Evolutionary conservation across 306 rosid genomes (phyloP), one percentile per base, ranked within the genome.

Genomic region (Trifolium subterraneum): DNA sequence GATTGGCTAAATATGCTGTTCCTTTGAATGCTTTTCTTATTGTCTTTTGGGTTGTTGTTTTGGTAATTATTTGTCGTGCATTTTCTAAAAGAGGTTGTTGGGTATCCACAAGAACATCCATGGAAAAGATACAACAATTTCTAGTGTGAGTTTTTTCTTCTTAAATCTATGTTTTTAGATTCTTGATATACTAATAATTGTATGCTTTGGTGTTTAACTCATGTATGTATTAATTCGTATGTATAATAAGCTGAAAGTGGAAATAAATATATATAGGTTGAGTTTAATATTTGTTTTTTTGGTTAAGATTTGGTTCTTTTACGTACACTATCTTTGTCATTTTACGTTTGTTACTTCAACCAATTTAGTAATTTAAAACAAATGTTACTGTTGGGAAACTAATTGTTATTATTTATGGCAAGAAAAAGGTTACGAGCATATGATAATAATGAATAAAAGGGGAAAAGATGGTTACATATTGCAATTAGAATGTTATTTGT

Each of bases 21-120:
- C 88, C 86, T 79, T 92, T 92, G 83, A 92, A 87, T 7, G 93
- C 72, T 71, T 87, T 92, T 75, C 93, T 81, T 7, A 87, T 72
- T 33, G 88, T 88, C 45, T 80, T 89, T 10, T 86, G 93, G 5
- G 86, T 42, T 6, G 91, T 66, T n/a, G 88, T 91, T 78, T 91
- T 91, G 1, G 74, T 48, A 0, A 29, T 56, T 71, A 79, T 91
- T 1, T 76, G 42, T 13, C 65, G 27, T 55, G 59, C 0, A 6
- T 73, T 78, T 81, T 78, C 85, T 51, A 87, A 13, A 12, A 89
- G 71, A 62, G 86, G 87, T 56, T 81, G 82, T 51, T 41, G 65
- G 14, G 59, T 62, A 20, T 58, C 31, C 38, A 36, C 60, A n/a
- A 22, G 58, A 36, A 50, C 31, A 74, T 74, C 85, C 85, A 84